These are phyloP conservation scores for Eustoma russellianum DNA, from an alignment of 257 asterid species.

Conservation along the genomic window DNA sequence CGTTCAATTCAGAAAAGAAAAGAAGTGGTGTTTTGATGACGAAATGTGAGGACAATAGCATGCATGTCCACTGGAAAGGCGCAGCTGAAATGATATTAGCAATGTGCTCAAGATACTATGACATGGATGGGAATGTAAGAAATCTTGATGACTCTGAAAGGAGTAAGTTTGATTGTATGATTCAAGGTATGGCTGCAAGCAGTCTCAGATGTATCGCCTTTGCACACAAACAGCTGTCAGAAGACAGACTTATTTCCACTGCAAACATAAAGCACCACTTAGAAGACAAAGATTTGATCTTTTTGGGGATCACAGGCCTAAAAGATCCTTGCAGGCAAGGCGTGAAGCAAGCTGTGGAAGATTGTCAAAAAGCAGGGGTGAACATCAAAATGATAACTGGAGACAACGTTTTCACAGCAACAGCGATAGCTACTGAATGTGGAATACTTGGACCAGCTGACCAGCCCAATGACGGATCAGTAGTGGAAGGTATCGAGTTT, in stretches of 20 bases:
- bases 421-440: slow-evolving; percentile 64
- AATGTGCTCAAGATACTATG: slow-evolving; percentile 44
- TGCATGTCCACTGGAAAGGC: slow-evolving; percentile 72
- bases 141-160: slow-evolving; percentile 18
- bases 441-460: slow-evolving; percentile 39
- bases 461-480: slow-evolving; percentile 16
- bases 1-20: slow-evolving; percentile 77
- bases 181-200: slow-evolving; percentile 63
- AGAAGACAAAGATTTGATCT: slow-evolving; percentile 28
- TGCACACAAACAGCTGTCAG: slow-evolving; percentile 37
- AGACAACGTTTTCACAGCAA: slow-evolving; percentile 67
- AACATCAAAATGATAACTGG: slow-evolving; percentile 69
- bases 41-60: slow-evolving; percentile 19
- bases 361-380: slow-evolving; percentile 57
- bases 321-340: slow-evolving; percentile 66
- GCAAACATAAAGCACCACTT: slow-evolving; percentile 9
- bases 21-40: slow-evolving; percentile 47
- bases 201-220: slow-evolving; percentile 68
- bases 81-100: slow-evolving; percentile 67
- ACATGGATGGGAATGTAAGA: slow-evolving; percentile 30
- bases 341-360: slow-evolving; percentile 51
- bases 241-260: background rate
- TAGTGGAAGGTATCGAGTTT: slow-evolving; percentile 58
- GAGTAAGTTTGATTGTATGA: slow-evolving; percentile 19
- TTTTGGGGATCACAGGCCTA: slow-evolving; percentile 53